Evolutionary conservation across 2,329 filamentous ascomycete genomes (phyloP), one percentile per base, ranked within the genome.

Genomic region (Clonostachys rosea): DNA sequence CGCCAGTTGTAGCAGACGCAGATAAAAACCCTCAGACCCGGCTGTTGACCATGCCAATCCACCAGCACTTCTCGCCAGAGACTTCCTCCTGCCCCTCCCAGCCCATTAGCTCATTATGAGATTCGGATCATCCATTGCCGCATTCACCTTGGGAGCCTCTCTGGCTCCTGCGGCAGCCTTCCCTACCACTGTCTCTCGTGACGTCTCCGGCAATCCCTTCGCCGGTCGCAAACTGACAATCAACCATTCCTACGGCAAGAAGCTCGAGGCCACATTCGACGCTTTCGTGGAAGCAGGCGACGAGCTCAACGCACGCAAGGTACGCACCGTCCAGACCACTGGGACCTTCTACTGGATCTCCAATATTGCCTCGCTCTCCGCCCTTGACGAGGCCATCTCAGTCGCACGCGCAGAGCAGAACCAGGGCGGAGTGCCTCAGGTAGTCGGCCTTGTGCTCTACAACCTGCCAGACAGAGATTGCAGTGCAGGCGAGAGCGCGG

Each of bases 221-320:
- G 48, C 63, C 4, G 69, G 69, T 45, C 72, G 70, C 52, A 68
- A 64, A 5, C 59, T 78, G 33, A 76, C 72, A 54, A 66, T 65
- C 49, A 71, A 70, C 56, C 62, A 63, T 34, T 50, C 50, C 30
- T 73, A 69, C 54, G 61, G 67, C 11, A 50, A 42, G 33, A 65
- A 70, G 55, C 59, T 72, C 30, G 58, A 66, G 17, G 48, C 60
- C 44, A 70, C 69, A 11, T 55, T 64, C 46, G 53, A 56, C 6
- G 51, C 60, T 40, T 71, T 71, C 58, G 50, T 61, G 16, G 52
- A 52, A 13, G 54, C 58, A 44, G 60, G 60, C 34, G 67, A 71
- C 51, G 45, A 50, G 7, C 45, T 59, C 45, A 70, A 69, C 51
- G 63, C 65, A 40, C 55, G 57, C 34, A 63, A 62, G 46, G 57